Evolutionary conservation across 2,329 filamentous ascomycete species (phyloP).

Genomic region (Penicillium digitatum): DNA sequence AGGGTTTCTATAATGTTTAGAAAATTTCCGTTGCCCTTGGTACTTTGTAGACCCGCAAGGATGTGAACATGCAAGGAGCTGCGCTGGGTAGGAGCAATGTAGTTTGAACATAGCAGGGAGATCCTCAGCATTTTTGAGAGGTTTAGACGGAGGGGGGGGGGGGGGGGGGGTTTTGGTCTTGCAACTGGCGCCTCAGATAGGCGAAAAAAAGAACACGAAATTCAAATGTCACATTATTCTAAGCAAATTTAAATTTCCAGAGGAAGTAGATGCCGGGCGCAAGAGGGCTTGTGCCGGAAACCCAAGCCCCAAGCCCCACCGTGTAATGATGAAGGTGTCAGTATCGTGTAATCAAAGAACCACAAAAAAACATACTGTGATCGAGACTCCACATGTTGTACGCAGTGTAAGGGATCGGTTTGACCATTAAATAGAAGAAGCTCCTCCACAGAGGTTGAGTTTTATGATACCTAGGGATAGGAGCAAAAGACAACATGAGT

Average conservation of each 20-base stretch:
- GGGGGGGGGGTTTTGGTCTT: neutral
- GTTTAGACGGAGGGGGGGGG: neutral
- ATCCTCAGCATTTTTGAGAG: neutral
- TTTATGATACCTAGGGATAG: neutral
- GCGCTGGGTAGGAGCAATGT: conserved; percentile 13
- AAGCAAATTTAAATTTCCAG: neutral
- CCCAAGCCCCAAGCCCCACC: conserved; percentile 17
- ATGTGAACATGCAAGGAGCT: conserved; percentile 29
- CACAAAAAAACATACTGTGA: conserved; percentile 2
- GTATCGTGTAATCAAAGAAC: conserved; percentile 4
- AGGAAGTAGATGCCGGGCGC: conserved; percentile 11
- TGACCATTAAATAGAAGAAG: neutral
- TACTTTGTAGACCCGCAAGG: conserved; percentile 19
- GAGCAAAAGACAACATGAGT: neutral
- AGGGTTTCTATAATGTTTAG: neutral
- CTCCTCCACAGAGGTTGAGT: neutral
- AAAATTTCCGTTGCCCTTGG: neutral
- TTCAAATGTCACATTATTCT: neutral
- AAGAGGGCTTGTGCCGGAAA: conserved; percentile 8
- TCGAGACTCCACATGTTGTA: conserved; percentile 3
- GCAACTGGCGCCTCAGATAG: conserved; percentile 16
- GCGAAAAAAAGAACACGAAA: neutral
- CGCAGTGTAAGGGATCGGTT: neutral
- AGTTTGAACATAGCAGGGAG: conserved; percentile 4
- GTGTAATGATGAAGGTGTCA: conserved; percentile 17